Conservation (phyloP, 2,329 filamentous ascomycete genomes). For the Nigrospora sphaerica region DNA sequence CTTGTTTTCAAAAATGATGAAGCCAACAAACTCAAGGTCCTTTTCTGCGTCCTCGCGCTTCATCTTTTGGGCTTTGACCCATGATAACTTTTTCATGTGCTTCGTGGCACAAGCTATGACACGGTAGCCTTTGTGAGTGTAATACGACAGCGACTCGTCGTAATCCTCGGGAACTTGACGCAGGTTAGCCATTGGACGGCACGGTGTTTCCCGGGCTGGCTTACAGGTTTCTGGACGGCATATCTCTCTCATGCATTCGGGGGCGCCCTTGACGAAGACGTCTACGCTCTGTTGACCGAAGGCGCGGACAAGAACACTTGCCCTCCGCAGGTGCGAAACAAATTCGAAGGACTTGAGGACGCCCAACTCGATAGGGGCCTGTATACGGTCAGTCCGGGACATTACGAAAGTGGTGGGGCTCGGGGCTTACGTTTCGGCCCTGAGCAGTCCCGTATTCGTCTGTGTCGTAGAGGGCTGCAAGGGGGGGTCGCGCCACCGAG, state of each 20-base stretch:
- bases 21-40: slow-evolving; percentile 80
- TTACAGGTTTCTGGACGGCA: slow-evolving; percentile 74
- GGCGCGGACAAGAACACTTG: slow-evolving; percentile 85
- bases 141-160: slow-evolving; percentile 79
- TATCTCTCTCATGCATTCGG: slow-evolving; percentile 93
- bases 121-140: slow-evolving; percentile 92
- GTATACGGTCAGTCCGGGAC: slow-evolving; percentile 4
- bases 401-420: not conserved
- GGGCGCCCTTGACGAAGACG: slow-evolving; percentile 92
- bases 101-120: slow-evolving; percentile 94
- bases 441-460: slow-evolving; percentile 17
- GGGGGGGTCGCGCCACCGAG: slow-evolving; percentile 80
- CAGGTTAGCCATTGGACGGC: slow-evolving; percentile 3
- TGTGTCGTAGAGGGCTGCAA: slow-evolving; percentile 44
- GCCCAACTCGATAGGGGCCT: slow-evolving; percentile 72
- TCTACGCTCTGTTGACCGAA: slow-evolving; percentile 80
- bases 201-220: slow-evolving; percentile 19
- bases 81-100: slow-evolving; percentile 79
- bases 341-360: slow-evolving; percentile 90
- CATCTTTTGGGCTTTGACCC: slow-evolving; percentile 95
- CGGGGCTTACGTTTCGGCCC: slow-evolving; percentile 18
- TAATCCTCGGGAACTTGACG: slow-evolving; percentile 71
- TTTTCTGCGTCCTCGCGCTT: slow-evolving; percentile 78
- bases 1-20: slow-evolving; percentile 99
- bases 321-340: slow-evolving; percentile 82